Evolutionary conservation across 1,284 basidiomycete species (phyloP), one percentile per base, ranked within the genome.

Genomic region (Rhodotorula sp.): DNA sequence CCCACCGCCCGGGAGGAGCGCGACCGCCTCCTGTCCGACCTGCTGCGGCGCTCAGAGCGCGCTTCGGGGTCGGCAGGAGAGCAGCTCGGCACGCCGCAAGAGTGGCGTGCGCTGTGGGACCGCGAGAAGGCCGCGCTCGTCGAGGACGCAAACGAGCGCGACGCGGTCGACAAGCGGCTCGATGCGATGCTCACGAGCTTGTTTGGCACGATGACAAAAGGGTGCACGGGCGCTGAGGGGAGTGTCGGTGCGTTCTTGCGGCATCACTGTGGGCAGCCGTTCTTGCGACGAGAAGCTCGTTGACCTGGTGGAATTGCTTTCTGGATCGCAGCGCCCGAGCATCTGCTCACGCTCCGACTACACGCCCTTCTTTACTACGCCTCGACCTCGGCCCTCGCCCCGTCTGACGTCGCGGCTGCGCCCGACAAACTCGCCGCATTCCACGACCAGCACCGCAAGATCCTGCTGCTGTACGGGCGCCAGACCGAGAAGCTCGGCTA

Each of bases 401-500:
- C 42, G 58, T 34, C 34, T 34, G n/a, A n/a, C n/a, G n/a, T n/a
- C n/a, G 34, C 34, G 5, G 48, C 61, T 4, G n/a, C 53, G 0
- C 63, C 53, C 5, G 64, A 59, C 23, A 71, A 76, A 48, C 70
- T 76, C 21, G 55, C 58, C 19, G 66, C 70, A 0, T 68, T 74
- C 52, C 48, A 67, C 67, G 70, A 70, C 56, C 74, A 76, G 41
- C 59, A 52, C n/a, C 74, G 74, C 58, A 76, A 76, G 46, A 59
- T 68, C 27, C 66, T 76, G 27, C 66, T 76, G 5, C 68, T 71
- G 3, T 76, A 61, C 53, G 74, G 74, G 19, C 69, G 74, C 8
- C n/a, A 61, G 7, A 70, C 74, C 21, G 72, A 76, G 49, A 34
- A 27, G 7, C 23, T 45, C 17, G 53, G 60, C 41, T 53, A 34